Base-by-base conservation (phyloP, 441 rosid species). In the Bruguiera hainesii region DNA sequence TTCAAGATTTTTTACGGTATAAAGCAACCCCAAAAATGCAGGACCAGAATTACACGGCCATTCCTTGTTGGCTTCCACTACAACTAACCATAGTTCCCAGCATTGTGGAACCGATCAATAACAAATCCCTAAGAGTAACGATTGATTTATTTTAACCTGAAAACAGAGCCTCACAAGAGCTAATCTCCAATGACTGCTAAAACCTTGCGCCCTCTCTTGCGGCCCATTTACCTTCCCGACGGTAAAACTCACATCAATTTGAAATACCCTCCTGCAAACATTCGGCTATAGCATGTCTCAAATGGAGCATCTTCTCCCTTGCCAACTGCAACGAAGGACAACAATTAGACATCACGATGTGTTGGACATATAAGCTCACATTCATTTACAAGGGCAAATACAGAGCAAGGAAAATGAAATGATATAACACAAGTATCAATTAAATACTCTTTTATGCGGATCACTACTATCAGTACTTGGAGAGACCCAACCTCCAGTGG, bases 291-390 rank as follows among this genome's bases (percentile, higher is more conserved):
- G 66, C 79, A 56, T 53, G 75, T 74, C 72, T 77, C 80, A 85
- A 58, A 65, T 76, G 87, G 46, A 76, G 71, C 87, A 84, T 76
- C 76, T 83, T 83, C 71, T 76, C 81, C 71, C 76, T 79, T 3
- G 85, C 87, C 64, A 66, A 70, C 85, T 85, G 90, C 85, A 70
- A 51, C 63, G 56, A 66, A 71, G 62, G 37, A 65, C 25, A 61
- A 67, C 23, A 35, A 76, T 33, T 39, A 69, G 72, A 21, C 57
- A 53, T 21, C 26, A 26, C 21, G 11, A 23, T 10, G 11, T 9
- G 37, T 23, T 10, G 10, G 25, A 23, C 16, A 55, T 4, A 7
- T 23, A 55, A 55, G 28, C 7, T 23, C 23, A 23, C 58, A 8
- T 23, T 11, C 48, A 11, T 13, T 11, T 11, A 3, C 48, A 13